phyloP scores from a whole-genome alignment of 2,329 filamentous ascomycete species.

The Fusarium sp. region DNA sequence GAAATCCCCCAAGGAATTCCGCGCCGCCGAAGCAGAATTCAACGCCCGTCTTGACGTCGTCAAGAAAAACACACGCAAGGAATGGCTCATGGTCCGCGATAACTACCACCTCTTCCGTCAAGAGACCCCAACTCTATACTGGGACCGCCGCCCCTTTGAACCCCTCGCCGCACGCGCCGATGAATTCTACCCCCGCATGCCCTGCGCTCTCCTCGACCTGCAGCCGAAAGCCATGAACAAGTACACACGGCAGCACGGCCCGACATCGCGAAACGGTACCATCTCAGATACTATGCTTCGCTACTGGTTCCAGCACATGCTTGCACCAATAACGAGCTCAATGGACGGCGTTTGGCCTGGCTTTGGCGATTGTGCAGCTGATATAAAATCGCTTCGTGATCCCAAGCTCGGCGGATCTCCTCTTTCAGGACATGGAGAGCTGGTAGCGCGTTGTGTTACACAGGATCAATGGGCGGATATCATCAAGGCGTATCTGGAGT shows the following conservation, averaged over 20 bases:
- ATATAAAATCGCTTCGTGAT: constrained; percentile 60
- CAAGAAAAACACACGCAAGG: constrained; percentile 45
- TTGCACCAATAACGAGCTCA: constrained; percentile 54
- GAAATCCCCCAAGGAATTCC: constrained; percentile 37
- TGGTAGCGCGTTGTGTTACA: constrained; percentile 60
- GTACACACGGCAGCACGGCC: constrained; percentile 56
- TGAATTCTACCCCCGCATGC: constrained; percentile 73
- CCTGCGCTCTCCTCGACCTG: constrained; percentile 70
- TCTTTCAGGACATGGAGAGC: constrained; percentile 48
- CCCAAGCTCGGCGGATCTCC: constrained; percentile 55
- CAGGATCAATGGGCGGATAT: constrained; percentile 65
- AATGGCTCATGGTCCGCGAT: constrained; percentile 57
- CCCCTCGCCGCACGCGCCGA: constrained; percentile 64
- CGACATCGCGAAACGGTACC: constrained; percentile 55
- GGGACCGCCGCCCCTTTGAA: constrained; percentile 76
- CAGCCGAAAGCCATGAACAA: constrained; percentile 65
- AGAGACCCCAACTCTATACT: constrained; percentile 63
- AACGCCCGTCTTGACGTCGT: constrained; percentile 45
- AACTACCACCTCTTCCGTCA: constrained; percentile 61
- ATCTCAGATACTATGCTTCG: constrained; percentile 59
- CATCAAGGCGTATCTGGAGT: constrained; percentile 66
- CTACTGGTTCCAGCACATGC: constrained; percentile 52
- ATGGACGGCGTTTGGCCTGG: constrained; percentile 67
- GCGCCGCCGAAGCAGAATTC: constrained; percentile 46
- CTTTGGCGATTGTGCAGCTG: constrained; percentile 59